Evolutionary conservation across 208 protist genomes (phyloP).

Genomic region (Trypanosoma boissoni): DNA sequence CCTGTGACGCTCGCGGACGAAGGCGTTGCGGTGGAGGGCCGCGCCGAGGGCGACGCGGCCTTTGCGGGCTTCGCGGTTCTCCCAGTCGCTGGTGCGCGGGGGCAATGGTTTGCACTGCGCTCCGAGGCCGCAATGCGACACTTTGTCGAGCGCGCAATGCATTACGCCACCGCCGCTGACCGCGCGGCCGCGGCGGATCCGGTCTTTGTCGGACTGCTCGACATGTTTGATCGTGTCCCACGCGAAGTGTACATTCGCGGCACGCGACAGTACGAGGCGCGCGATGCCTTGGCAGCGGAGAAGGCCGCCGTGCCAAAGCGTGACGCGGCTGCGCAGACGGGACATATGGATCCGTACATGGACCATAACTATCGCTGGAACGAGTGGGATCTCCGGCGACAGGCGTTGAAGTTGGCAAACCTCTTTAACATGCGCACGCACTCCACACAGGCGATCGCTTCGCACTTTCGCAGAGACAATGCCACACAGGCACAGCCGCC

Average conservation of each 20-base stretch:
- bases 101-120: conserved; percentile 44
- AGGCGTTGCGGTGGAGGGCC: conserved; percentile 22
- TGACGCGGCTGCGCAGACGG: conserved; percentile 78
- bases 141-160: conserved; percentile 48
- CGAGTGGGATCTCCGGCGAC: conserved; percentile 91
- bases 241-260: conserved; percentile 81
- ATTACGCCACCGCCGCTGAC: conserved; percentile 25
- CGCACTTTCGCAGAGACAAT: conserved; percentile 82
- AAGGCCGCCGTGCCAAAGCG: not conserved
- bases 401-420: conserved; percentile 89
- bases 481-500: conserved; percentile 72
- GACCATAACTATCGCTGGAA: conserved; percentile 92
- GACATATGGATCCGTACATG: conserved; percentile 81
- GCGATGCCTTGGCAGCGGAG: not conserved
- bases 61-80: conserved; percentile 28
- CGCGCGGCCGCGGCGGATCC: conserved; percentile 1
- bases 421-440: conserved; percentile 88
- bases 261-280: conserved; percentile 46
- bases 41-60: conserved; percentile 21
- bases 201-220: conserved; percentile 42
- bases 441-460: conserved; percentile 74
- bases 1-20: conserved; percentile 26
- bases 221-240: conserved; percentile 47
- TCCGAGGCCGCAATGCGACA: conserved; percentile 50
- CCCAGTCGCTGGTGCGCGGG: conserved; percentile 10